These are phyloP conservation scores for Fusarium sp. DNA, from an alignment of 2,329 filamentous ascomycete genomes.

Conservation along the genomic window DNA sequence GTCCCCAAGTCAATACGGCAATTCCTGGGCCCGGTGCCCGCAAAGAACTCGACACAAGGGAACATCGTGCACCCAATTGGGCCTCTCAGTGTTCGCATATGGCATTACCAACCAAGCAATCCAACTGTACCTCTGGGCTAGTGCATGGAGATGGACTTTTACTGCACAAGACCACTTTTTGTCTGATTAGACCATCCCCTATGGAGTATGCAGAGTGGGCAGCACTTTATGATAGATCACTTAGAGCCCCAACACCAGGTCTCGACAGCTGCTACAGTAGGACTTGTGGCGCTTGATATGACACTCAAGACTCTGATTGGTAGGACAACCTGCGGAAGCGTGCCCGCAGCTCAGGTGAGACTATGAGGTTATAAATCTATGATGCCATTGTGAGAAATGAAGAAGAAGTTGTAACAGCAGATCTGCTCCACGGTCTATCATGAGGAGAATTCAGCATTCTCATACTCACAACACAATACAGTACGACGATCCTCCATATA, in stretches of 20 bases:
- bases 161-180: conserved; percentile 23
- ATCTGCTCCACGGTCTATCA: background rate
- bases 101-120: background rate
- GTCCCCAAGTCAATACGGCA: background rate
- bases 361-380: conserved; percentile 25
- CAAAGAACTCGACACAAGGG: background rate
- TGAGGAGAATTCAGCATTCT: background rate
- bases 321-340: background rate
- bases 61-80: background rate
- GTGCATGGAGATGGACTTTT: conserved; percentile 11
- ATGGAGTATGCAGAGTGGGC: conserved; percentile 1
- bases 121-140: conserved; percentile 20
- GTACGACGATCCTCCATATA: background rate
- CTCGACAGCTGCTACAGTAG: conserved; percentile 8
- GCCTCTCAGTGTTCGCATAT: background rate
- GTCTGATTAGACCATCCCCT: conserved; percentile 39
- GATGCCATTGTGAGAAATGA: conserved; percentile 21
- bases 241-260: conserved; percentile 14
- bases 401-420: conserved; percentile 14
- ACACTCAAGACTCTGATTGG: conserved; percentile 16
- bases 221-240: conserved; percentile 36
- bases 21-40: conserved; percentile 2
- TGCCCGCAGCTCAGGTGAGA: conserved; percentile 28
- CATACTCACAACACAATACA: conserved; percentile 8
- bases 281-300: conserved; percentile 28